These are phyloP conservation scores for Euphorbia tirucalli DNA, from an alignment of 345 rosid species.

Conservation along the genomic window DNA sequence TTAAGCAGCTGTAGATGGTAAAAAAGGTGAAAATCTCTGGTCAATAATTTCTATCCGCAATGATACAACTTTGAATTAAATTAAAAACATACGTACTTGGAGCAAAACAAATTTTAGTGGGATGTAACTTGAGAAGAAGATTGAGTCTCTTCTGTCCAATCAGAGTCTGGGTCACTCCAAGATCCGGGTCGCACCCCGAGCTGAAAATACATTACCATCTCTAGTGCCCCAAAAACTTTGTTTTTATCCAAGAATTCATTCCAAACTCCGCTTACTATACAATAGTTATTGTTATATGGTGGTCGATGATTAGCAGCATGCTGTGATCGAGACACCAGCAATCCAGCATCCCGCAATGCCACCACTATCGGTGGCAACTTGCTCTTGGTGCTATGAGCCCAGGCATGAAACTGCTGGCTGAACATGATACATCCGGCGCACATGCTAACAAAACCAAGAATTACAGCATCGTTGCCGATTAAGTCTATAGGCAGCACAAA, in stretches of 20 bases:
- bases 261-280: slow-evolving; percentile 89
- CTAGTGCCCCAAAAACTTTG: slow-evolving; percentile 67
- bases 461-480: slow-evolving; percentile 40
- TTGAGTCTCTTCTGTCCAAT: slow-evolving; percentile 58
- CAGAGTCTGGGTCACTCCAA: slow-evolving; percentile 70
- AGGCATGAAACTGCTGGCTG: slow-evolving; percentile 93
- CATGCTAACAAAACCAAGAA: slow-evolving; percentile 52
- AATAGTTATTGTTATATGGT: slow-evolving; percentile 80
- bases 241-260: slow-evolving; percentile 57
- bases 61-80: neutral
- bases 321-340: slow-evolving; percentile 64
- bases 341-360: slow-evolving; percentile 61
- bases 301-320: slow-evolving; percentile 74
- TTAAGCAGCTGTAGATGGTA: neutral
- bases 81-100: neutral
- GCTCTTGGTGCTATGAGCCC: slow-evolving; percentile 94
- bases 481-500: slow-evolving; percentile 60
- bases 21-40: neutral
- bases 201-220: slow-evolving; percentile 63
- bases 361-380: slow-evolving; percentile 64
- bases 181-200: slow-evolving; percentile 68
- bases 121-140: slow-evolving; percentile 24
- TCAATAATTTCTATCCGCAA: neutral
- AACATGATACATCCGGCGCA: slow-evolving; percentile 77
- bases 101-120: slow-evolving; percentile 2